Percentiles rank a stretch among this genome's conserved stretches.
Evolutionary conservation across 2,329 filamentous ascomycete genomes (phyloP).

Genomic region (Xylariaceae sp.): DNA sequence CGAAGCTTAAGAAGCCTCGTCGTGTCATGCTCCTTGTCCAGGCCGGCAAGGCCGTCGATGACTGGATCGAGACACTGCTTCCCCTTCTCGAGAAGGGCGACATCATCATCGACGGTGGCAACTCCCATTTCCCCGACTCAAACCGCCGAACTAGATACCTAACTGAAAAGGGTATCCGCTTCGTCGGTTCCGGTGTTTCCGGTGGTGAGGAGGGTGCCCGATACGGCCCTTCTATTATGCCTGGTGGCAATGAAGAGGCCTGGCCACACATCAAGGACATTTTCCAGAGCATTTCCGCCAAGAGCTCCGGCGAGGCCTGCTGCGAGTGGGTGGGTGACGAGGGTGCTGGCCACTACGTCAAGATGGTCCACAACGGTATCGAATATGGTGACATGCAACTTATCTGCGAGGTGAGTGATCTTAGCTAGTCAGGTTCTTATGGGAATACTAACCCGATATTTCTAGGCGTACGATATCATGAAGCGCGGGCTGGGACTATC

Average conservation of each 20-base stretch:
- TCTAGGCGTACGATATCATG: conserved; percentile 97
- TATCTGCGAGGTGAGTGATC: conserved; percentile 82
- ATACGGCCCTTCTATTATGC: conserved; percentile 97
- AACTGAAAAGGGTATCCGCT: conserved; percentile 79
- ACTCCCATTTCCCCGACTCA: conserved; percentile 98
- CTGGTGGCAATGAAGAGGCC: conserved; percentile 95
- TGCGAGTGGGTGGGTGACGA: conserved; percentile 99
- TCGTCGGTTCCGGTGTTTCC: conserved; percentile 95
- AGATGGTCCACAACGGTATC: conserved; percentile 99
- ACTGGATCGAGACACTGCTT: conserved; percentile 95
- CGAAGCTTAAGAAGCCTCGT: conserved; percentile 95
- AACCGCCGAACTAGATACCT: conserved; percentile 96
- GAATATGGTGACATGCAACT: conserved; percentile 99
- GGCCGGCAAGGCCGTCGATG: conserved; percentile 95
- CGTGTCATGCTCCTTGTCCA: conserved; percentile 98
- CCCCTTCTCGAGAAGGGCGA: conserved; percentile 79
- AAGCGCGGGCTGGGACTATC: conserved; percentile 90
- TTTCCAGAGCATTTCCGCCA: conserved; percentile 95
- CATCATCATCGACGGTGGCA: conserved; percentile 99
- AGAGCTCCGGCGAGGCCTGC: conserved; percentile 95
- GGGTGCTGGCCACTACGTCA: conserved; percentile 99
- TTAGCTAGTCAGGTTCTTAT: neutral
- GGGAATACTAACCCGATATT: conserved; percentile 7
- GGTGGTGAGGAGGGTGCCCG: conserved; percentile 99
- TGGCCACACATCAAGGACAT: conserved; percentile 99